Evolutionary conservation across 345 rosid genomes (phyloP), one percentile per base, ranked within the genome.

Genomic region (Lumnitzera littorea): DNA sequence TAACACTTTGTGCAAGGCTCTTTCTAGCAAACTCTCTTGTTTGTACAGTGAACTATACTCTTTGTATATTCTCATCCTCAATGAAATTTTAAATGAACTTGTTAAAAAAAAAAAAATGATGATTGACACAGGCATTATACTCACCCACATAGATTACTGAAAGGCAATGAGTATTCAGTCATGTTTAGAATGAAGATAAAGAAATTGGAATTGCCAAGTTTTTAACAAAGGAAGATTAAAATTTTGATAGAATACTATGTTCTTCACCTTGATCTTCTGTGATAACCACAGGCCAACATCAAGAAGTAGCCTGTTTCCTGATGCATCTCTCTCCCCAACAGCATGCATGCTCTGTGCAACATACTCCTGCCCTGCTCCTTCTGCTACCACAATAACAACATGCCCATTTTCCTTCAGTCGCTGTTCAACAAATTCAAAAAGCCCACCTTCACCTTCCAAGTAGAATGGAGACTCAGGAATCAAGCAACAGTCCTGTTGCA

Each of bases 401-500:
- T 92, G 98, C 51, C 86, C 74, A 62, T 89, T 85, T 71, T 92
- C 96, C 68, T 84, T 87, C 15, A 92, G 82, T 65, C 84, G 79
- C 58, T 74, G 76, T 65, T 87, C 95, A 13, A 87, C 66, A 76
- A 81, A 92, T 68, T 92, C 91, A 76, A 80, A 87, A 60, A 89
- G 96, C 55, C 98, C 98, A 70, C 82, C 96, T 50, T 72, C 71
- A 53, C 96, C 98, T 82, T 91, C 98, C 70, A 89, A 83, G 64
- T 76, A 87, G 73, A 91, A 91, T 51, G 96, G 91, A 53, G 96
- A 89, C 70, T 91, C 98, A 12, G 98, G 98, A 79, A 91, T 87
- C 80, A 91, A 81, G 89, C 98, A 89, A 72, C 96, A 89, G 80
- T 92, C 98, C 96, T 91, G 86, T 73, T 48, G 53, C 72, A 80